Evolutionary conservation across 768 basidiomycete genomes (phyloP).

Genomic region (Kwoniella europaea): DNA sequence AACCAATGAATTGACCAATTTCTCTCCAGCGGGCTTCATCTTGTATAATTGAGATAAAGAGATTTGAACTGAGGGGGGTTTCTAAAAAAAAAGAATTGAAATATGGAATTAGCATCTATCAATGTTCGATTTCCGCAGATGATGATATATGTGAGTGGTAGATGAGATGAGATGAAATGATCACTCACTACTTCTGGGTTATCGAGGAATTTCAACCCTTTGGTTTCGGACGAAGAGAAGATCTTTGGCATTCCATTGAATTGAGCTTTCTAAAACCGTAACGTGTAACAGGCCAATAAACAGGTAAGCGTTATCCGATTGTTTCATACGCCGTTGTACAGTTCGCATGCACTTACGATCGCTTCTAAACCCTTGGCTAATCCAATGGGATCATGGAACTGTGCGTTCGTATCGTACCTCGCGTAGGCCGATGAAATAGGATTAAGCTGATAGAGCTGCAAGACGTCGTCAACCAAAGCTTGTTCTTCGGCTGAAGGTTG

Average conservation of each 20-base stretch:
- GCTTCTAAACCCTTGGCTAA: conserved; percentile 49
- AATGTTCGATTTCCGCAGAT: no score
- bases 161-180: neutral
- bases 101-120: neutral
- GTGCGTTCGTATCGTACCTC: conserved; percentile 40
- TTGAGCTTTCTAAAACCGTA: conserved; percentile 38
- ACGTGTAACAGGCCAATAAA: no score
- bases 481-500: conserved; percentile 43
- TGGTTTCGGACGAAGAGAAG: conserved; percentile 42
- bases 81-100: conserved; percentile 17
- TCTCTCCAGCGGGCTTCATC: conserved; percentile 40
- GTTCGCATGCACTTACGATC: conserved; percentile 28
- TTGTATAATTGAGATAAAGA: conserved; percentile 48
- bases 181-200: conserved; percentile 51
- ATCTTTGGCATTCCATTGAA: conserved; percentile 54
- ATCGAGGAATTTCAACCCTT: conserved; percentile 46
- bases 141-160: no score
- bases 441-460: conserved; percentile 52
- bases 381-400: conserved; percentile 55
- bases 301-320: no score
- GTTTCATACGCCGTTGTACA: no score
- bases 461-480: conserved; percentile 46
- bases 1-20: conserved; percentile 51
- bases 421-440: conserved; percentile 48
- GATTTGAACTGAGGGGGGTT: conserved; percentile 55